These are phyloP conservation scores for Paxillus rubicundulus DNA, from an alignment of 768 basidiomycete genomes.

Conservation along the genomic window DNA sequence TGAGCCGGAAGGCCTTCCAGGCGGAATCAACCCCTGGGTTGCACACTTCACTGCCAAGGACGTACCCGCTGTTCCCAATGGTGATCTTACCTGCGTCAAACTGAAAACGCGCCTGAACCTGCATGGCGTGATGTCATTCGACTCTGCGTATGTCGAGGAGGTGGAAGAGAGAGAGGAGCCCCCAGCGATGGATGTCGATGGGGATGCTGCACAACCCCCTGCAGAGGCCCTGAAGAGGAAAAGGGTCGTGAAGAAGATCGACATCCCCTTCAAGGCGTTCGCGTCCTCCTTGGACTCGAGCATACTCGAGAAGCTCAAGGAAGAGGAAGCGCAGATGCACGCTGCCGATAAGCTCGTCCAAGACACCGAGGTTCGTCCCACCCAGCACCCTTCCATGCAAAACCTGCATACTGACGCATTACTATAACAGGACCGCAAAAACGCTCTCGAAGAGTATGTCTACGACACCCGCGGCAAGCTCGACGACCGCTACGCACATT, in stretches of 20 bases:
- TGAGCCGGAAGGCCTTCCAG: constrained; percentile 68
- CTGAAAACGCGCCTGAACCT: constrained; percentile 86
- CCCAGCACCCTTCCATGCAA: neutral
- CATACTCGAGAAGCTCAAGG: constrained; percentile 62
- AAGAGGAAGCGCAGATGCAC: constrained; percentile 88
- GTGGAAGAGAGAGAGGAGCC: constrained; percentile 71
- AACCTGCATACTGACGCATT: neutral
- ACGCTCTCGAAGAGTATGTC: constrained; percentile 97
- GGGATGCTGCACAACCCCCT: constrained; percentile 37
- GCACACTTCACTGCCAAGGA: constrained; percentile 78
- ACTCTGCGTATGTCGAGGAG: constrained; percentile 82
- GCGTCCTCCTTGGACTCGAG: constrained; percentile 63
- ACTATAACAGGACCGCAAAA: constrained; percentile 93
- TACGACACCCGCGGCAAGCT: constrained; percentile 94
- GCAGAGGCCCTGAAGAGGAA: constrained; percentile 67
- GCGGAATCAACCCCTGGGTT: constrained; percentile 81
- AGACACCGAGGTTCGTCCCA: constrained; percentile 83
- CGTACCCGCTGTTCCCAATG: constrained; percentile 65
- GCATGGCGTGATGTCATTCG: constrained; percentile 86
- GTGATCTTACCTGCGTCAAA: constrained; percentile 80
- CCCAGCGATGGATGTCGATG: constrained; percentile 66
- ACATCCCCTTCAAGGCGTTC: constrained; percentile 68
- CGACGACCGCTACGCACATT: constrained; percentile 81
- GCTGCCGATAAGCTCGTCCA: constrained; percentile 91
- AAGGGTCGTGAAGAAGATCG: constrained; percentile 79